A percentile compares a stretch with the other conserved stretches of the same genome.
Evolutionary conservation across 148 eudicot genomes (phyloP).

Genomic region (Silene conica): DNA sequence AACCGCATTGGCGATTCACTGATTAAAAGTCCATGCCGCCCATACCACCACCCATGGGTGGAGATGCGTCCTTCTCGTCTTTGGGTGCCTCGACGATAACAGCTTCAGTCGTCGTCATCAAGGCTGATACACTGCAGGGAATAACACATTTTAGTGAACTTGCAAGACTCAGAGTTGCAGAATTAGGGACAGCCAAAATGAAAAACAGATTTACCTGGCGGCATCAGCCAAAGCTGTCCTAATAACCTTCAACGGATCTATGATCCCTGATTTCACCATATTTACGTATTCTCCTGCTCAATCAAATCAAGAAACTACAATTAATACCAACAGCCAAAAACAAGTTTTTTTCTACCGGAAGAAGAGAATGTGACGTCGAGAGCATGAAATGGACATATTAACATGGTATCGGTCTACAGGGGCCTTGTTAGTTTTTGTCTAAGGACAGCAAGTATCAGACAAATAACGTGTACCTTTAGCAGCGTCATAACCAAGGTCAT

Average conservation of each 20-base stretch:
- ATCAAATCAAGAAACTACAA: not conserved
- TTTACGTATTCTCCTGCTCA: conserved; percentile 75
- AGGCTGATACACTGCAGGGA: conserved; percentile 52
- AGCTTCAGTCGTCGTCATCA: conserved; percentile 87
- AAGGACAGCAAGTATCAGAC: not conserved
- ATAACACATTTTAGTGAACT: not conserved
- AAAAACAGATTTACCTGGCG: conserved; percentile 46
- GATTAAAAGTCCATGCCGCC: conserved; percentile 24
- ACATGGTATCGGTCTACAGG: too few species aligned
- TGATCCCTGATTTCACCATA: conserved; percentile 82
- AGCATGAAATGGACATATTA: too few species aligned
- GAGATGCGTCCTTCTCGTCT: conserved; percentile 42
- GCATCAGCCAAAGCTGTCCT: conserved; percentile 87
- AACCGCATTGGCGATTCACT: not conserved
- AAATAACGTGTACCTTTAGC: conserved; percentile 55
- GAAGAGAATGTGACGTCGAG: too few species aligned
- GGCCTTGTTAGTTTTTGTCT: too few species aligned
- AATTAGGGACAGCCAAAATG: not conserved
- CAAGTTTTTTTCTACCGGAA: too few species aligned
- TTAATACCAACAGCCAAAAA: not conserved
- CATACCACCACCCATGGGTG: conserved; percentile 56
- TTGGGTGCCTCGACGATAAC: conserved; percentile 61
- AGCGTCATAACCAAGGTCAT: conserved; percentile 87
- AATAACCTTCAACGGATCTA: conserved; percentile 84
- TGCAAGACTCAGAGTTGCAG: not conserved